Conservation (phyloP, 192 early-diverging fungal genomes). For the Phlyctochytrium planicorne region DNA sequence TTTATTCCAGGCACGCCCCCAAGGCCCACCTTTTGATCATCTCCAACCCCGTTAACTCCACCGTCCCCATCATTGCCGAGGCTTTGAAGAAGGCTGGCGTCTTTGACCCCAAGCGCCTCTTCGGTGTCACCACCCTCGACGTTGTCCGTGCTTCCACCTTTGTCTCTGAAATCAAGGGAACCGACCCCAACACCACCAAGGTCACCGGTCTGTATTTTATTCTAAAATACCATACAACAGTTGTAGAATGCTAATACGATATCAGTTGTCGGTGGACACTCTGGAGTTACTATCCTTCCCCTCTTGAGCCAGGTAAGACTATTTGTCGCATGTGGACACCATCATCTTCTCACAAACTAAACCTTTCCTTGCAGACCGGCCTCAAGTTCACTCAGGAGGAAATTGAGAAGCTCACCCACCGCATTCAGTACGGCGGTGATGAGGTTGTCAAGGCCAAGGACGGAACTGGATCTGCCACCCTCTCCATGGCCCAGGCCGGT, state of each 20-base stretch:
- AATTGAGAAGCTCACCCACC: constrained; percentile 83
- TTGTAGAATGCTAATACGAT: too few species aligned
- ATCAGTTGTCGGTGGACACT: constrained; percentile 93
- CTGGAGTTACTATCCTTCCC: constrained; percentile 93
- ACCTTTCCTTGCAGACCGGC: constrained; percentile 39
- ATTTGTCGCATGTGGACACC: not conserved
- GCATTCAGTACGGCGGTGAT: constrained; percentile 97
- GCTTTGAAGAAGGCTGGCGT: constrained; percentile 87
- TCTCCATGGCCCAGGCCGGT: constrained; percentile 67
- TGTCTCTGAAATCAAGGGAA: constrained; percentile 73
- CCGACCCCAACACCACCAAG: constrained; percentile 67
- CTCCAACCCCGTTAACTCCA: constrained; percentile 98
- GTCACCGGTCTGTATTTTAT: too few species aligned
- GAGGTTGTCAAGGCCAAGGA: constrained; percentile 99
- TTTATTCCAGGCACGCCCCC: constrained; percentile 61
- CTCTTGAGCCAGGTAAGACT: constrained; percentile 74
- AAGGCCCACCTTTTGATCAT: constrained; percentile 87
- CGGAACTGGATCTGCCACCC: constrained; percentile 73
- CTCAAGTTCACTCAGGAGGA: constrained; percentile 76
- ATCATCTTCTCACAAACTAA: constrained; percentile 12
- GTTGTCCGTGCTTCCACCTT: constrained; percentile 93
- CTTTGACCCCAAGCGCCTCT: constrained; percentile 84
- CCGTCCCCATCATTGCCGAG: constrained; percentile 93
- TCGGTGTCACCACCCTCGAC: constrained; percentile 95
- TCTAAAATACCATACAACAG: too few species aligned